A percentile compares a stretch with the other conserved stretches of the same genome.
Conservation (phyloP, 192 early-diverging fungal genomes). For the Coemansia pectinata region DNA sequence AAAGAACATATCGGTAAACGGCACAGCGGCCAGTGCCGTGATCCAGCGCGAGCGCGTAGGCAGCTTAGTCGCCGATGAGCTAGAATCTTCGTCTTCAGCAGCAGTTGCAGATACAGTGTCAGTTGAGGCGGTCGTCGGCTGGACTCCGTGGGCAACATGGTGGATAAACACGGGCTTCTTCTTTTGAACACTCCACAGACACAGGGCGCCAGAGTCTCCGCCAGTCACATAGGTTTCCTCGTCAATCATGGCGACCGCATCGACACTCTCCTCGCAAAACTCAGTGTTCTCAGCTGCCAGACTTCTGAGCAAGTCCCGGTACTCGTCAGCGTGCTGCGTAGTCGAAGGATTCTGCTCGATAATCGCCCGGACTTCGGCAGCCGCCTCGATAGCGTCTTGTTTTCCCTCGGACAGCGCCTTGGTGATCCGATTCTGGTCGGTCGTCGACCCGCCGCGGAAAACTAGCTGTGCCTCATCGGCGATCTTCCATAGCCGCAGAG, state of each 20-base stretch:
- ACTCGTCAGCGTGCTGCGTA: background rate
- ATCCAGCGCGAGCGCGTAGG: conserved; percentile 72
- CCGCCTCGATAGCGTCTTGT: background rate
- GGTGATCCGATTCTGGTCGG: conserved; percentile 41
- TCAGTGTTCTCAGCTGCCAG: conserved; percentile 16
- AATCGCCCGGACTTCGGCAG: background rate
- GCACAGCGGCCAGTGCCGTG: conserved; percentile 78
- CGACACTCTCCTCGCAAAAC: conserved; percentile 68
- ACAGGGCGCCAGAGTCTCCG: conserved; percentile 83
- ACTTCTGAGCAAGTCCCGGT: conserved; percentile 25
- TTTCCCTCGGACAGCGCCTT: conserved; percentile 5
- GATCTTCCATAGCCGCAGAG: conserved; percentile 93
- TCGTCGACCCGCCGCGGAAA: conserved; percentile 74
- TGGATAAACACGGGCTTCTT: conserved; percentile 92
- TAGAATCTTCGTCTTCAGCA: background rate
- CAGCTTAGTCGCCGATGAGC: background rate
- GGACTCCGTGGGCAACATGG: conserved; percentile 72
- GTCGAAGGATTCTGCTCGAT: conserved; percentile 6
- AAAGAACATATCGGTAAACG: conserved; percentile 88
- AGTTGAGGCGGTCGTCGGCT: conserved; percentile 21
- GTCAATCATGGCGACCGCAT: conserved; percentile 88
- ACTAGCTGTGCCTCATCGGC: conserved; percentile 92
- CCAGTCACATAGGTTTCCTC: conserved; percentile 93
- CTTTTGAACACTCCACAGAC: conserved; percentile 86
- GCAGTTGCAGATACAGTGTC: background rate